phyloP scores from a whole-genome alignment of 305 asterid species.

The Rubia peregrina region DNA sequence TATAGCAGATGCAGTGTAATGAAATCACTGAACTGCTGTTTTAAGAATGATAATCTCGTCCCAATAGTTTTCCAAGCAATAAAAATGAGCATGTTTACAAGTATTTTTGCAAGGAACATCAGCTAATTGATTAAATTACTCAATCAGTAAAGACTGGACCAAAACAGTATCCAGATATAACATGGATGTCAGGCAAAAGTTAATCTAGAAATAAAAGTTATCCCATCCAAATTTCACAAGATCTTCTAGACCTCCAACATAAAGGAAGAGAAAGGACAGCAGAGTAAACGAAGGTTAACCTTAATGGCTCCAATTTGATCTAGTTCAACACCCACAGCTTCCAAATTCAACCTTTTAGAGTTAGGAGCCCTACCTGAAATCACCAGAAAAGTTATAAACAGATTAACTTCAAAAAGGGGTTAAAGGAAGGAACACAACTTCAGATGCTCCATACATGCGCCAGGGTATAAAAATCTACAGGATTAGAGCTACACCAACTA shows the following conservation, averaged over 20 bases:
- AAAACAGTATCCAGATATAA: background rate
- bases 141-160: background rate
- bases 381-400: conserved; percentile 19
- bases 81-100: background rate
- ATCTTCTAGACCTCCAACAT: background rate
- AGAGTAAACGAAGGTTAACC: conserved; percentile 34
- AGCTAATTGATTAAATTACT: background rate
- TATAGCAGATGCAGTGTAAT: background rate
- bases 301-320: conserved; percentile 68
- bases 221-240: background rate
- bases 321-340: conserved; percentile 76
- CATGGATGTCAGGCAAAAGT: background rate
- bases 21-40: background rate
- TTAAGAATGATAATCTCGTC: background rate
- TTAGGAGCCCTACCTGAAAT: conserved; percentile 85
- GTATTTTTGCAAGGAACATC: background rate
- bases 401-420: background rate
- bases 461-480: background rate
- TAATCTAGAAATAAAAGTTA: background rate
- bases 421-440: conserved; percentile 5
- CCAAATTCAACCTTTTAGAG: conserved; percentile 82
- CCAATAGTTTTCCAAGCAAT: background rate
- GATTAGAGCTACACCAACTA: background rate
- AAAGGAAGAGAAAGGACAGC: background rate
- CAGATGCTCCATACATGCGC: background rate